phyloP scores from a whole-genome alignment of 2,329 filamentous ascomycete genomes.

The Talaromyces islandicus region DNA sequence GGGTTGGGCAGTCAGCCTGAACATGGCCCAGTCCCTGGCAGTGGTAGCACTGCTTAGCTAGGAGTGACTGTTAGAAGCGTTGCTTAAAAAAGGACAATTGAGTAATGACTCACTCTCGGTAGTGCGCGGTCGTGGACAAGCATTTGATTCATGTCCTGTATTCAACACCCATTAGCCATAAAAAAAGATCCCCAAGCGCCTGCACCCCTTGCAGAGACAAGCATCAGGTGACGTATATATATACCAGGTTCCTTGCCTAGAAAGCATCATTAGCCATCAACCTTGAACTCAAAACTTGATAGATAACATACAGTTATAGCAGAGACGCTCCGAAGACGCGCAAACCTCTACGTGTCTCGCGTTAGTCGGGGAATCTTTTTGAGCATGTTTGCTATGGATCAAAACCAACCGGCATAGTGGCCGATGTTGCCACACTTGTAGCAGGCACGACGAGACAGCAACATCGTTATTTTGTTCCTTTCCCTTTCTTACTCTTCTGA shows the following conservation, averaged over 20 bases:
- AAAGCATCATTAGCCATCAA: conserved; percentile 13
- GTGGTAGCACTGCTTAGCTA: conserved; percentile 98
- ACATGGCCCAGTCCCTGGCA: conserved; percentile 98
- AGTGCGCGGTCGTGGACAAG: conserved; percentile 91
- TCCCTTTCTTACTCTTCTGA: not conserved
- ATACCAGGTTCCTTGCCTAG: conserved; percentile 44
- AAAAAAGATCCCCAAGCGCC: not conserved
- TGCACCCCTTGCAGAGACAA: conserved; percentile 1
- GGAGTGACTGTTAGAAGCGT: conserved; percentile 7
- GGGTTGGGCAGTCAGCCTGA: conserved; percentile 96
- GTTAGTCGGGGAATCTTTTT: too few relatives aligned
- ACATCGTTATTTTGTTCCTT: conserved; percentile 49
- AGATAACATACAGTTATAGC: conserved; percentile 85
- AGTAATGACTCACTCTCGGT: conserved; percentile 67
- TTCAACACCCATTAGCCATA: not conserved
- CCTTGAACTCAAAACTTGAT: not conserved
- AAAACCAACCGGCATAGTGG: conserved; percentile 52
- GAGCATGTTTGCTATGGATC: too few relatives aligned
- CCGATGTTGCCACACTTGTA: conserved; percentile 75
- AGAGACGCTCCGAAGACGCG: conserved; percentile 94
- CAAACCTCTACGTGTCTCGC: conserved; percentile 68
- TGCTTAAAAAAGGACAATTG: not conserved
- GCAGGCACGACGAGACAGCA: conserved; percentile 77
- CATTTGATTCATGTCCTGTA: conserved; percentile 89
- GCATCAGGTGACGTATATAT: conserved; percentile 13